A percentile compares a stretch with the other conserved stretches of the same genome.
These are phyloP conservation scores for Aspergillus aculeatinus DNA, from an alignment of 2,329 filamentous ascomycete species.

Conservation along the genomic window DNA sequence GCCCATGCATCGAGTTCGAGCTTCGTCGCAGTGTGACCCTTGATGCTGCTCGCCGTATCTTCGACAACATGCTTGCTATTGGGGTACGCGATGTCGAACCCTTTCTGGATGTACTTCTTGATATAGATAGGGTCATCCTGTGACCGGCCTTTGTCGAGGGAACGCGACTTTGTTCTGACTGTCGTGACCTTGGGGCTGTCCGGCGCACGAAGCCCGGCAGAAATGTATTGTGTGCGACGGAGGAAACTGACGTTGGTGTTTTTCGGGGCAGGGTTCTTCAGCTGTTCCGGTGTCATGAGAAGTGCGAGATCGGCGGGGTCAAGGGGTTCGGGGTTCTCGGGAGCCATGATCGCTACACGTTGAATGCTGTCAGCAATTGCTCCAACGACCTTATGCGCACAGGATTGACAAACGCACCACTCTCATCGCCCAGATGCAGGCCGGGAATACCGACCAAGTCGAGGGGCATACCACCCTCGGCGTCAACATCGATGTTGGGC, in stretches of 20 bases:
- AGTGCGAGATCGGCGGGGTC: slow-evolving; percentile 84
- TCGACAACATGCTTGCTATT: slow-evolving; percentile 59
- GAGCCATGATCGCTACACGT: slow-evolving; percentile 72
- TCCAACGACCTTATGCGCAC: slow-evolving; percentile 10
- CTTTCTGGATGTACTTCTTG: slow-evolving; percentile 60
- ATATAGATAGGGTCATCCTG: slow-evolving; percentile 61
- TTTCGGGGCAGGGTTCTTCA: slow-evolving; percentile 78
- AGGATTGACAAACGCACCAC: slow-evolving; percentile 58
- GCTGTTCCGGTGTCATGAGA: slow-evolving; percentile 75
- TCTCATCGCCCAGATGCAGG: slow-evolving; percentile 92
- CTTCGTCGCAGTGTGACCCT: slow-evolving; percentile 54
- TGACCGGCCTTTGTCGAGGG: slow-evolving; percentile 35
- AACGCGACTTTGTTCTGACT: slow-evolving; percentile 26
- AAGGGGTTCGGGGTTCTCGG: slow-evolving; percentile 66
- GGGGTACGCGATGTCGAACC: slow-evolving; percentile 65
- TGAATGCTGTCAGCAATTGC: slow-evolving; percentile 23
- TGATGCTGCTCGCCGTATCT: slow-evolving; percentile 53
- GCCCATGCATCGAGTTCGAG: slow-evolving; percentile 61
- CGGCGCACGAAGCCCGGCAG: slow-evolving; percentile 37
- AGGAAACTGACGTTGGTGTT: slow-evolving; percentile 87
- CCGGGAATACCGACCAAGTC: slow-evolving; percentile 93
- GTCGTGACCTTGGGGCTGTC: slow-evolving; percentile 32
- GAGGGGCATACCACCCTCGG: slow-evolving; percentile 95
- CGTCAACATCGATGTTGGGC: slow-evolving; percentile 94
- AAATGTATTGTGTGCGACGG: slow-evolving; percentile 91